A percentile compares a stretch with the other conserved stretches of the same genome.
phyloP scores from a whole-genome alignment of 805 yeast species.

The Metschnikowia amazonensis region DNA sequence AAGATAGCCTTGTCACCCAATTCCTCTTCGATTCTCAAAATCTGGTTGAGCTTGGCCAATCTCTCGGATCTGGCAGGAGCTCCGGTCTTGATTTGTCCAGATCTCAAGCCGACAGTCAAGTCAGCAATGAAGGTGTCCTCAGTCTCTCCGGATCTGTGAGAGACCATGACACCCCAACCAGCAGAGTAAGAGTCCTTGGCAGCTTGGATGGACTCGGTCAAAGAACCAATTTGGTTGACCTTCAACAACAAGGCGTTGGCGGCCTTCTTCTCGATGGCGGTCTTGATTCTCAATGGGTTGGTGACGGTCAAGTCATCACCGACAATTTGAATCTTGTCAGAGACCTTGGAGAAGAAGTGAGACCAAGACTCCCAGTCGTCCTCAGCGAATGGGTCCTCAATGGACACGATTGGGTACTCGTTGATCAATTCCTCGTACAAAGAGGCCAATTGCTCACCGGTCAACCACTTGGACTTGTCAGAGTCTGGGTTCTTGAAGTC shows the following conservation, averaged over 20 bases:
- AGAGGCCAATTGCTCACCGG: conserved; percentile 82
- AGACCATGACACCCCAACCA: conserved; percentile 99
- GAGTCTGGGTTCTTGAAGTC: conserved; percentile 98
- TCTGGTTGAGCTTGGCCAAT: conserved; percentile 98
- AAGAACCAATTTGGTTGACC: conserved; percentile 98
- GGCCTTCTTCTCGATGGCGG: conserved; percentile 94
- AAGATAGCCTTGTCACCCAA: conserved; percentile 95
- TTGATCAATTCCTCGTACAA: conserved; percentile 74
- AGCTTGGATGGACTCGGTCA: conserved; percentile 94
- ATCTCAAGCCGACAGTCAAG: conserved; percentile 93
- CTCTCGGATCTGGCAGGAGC: conserved; percentile 99
- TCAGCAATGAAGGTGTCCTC: conserved; percentile 99
- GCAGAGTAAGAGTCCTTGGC: conserved; percentile 93
- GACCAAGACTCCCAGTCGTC: conserved; percentile 99
- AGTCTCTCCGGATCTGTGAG: conserved; percentile 99
- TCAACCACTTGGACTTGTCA: conserved; percentile 85
- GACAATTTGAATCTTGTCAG: conserved; percentile 79
- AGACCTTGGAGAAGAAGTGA: conserved; percentile 69
- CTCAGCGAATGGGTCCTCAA: conserved; percentile 99
- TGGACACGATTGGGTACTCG: conserved; percentile 95
- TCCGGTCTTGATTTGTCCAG: conserved; percentile 99
- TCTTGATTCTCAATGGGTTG: conserved; percentile 90
- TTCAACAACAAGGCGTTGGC: conserved; percentile 92
- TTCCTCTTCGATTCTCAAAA: conserved; percentile 97
- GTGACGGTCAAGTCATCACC: conserved; percentile 99